Conservation (phyloP, 2,329 filamentous ascomycete species). For the Arthrobotrys sinensis region DNA sequence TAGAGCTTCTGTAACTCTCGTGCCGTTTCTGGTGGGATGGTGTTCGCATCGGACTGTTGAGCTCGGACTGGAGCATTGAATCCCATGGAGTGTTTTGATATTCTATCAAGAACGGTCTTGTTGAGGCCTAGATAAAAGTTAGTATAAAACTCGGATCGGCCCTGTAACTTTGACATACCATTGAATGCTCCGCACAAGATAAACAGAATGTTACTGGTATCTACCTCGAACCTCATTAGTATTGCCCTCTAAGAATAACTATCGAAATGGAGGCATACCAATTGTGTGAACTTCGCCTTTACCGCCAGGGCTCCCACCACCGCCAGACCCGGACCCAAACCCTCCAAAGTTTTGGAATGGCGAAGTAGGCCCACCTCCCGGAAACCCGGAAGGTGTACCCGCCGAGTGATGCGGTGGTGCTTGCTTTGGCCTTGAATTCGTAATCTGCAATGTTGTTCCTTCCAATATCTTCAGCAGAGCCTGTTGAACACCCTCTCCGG, state of each 20-base stretch:
- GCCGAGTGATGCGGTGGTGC: conserved; percentile 68
- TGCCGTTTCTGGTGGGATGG: conserved; percentile 20
- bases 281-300: conserved; percentile 64
- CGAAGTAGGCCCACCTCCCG: conserved; percentile 67
- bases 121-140: conserved; percentile 72
- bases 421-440: conserved; percentile 72
- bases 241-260: neutral
- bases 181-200: conserved; percentile 97
- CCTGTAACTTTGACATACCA: conserved; percentile 68
- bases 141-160: neutral
- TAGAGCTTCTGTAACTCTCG: conserved; percentile 28
- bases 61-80: conserved; percentile 86
- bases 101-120: conserved; percentile 87
- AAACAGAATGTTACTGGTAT: conserved; percentile 97
- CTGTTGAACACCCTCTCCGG: conserved; percentile 93
- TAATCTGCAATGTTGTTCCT: conserved; percentile 91
- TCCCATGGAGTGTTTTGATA: conserved; percentile 87
- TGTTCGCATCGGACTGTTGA: conserved; percentile 19
- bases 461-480: conserved; percentile 96
- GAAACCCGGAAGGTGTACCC: conserved; percentile 68
- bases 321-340: conserved; percentile 36
- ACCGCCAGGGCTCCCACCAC: conserved; percentile 47
- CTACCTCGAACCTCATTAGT: conserved; percentile 71
- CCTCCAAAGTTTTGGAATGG: conserved; percentile 59
- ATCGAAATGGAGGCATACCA: conserved; percentile 14